These are phyloP conservation scores for Cyanodermella asteris DNA, from an alignment of 2,329 filamentous ascomycete genomes.

Conservation along the genomic window DNA sequence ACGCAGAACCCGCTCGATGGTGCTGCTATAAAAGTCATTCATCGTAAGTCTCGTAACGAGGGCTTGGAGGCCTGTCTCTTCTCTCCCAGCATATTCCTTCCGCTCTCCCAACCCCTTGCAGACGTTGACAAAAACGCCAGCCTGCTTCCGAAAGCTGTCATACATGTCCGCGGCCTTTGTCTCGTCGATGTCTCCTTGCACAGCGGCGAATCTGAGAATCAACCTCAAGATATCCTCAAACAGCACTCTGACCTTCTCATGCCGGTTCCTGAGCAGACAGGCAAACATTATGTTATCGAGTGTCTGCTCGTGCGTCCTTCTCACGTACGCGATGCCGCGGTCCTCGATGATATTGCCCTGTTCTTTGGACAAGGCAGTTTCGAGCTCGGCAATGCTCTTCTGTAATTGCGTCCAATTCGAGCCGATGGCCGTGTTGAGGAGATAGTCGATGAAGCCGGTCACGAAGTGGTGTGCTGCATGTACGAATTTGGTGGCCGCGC, in stretches of 20 bases:
- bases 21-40: no score
- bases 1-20: no score
- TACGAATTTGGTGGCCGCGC: slow-evolving; percentile 36
- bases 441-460: slow-evolving; percentile 48
- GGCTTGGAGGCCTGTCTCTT: slow-evolving; percentile 6
- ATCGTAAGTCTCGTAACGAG: no score
- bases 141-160: slow-evolving; percentile 44
- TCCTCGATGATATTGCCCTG: slow-evolving; percentile 22
- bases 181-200: slow-evolving; percentile 19
- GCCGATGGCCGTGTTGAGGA: slow-evolving; percentile 57
- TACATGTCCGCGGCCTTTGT: slow-evolving; percentile 31
- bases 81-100: slow-evolving; percentile 22
- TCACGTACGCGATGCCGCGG: slow-evolving; percentile 43
- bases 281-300: slow-evolving; percentile 56
- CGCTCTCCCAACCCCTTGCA: slow-evolving; percentile 47
- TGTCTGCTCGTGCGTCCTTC: slow-evolving; percentile 47
- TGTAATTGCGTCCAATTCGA: slow-evolving; percentile 54
- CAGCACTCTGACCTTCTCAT: slow-evolving; percentile 48
- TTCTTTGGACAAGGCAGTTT: slow-evolving; percentile 31
- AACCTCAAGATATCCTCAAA: slow-evolving; percentile 55
- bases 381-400: slow-evolving; percentile 38
- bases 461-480: slow-evolving; percentile 66
- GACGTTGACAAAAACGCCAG: slow-evolving; percentile 51
- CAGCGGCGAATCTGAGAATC: slow-evolving; percentile 40
- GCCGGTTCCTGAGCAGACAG: slow-evolving; percentile 51